Evolutionary conservation across 768 basidiomycete genomes (phyloP), one percentile per base, ranked within the genome.

Genomic region (Agrocybe pediades): DNA sequence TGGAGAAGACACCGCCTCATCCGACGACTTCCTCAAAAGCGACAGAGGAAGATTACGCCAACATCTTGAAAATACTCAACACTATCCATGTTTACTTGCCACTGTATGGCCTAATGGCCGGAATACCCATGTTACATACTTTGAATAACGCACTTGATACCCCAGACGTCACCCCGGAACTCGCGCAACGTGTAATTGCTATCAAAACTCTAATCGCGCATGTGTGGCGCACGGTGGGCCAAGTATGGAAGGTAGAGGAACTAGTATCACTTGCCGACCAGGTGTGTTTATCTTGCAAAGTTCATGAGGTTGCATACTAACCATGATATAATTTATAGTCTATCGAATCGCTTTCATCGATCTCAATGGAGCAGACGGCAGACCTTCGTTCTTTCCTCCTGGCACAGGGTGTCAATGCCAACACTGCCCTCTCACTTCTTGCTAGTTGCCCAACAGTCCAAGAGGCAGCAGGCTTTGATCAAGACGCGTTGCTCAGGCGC

Each of bases 51-150:
- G 95, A 96, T 62, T 92, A 91, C 65, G 76, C 83, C 8, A 82
- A 85, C 62, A 80, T 93, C 26, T 72, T 88, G 39, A 77, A 82
- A 41, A 78, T 94, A 25, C 77, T 96, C 30, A 77, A 74, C 5
- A 79, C 81, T 2, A 75, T 91, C 23, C 87, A 92, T 46, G 76
- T 86, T 56, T 78, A 86, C 46, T 68, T 91, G n/a, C 93, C 95
- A 1, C 71, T 87, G 23, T 83, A 87, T 39, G 88, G 85, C 2
- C 61, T 96, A 36, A 70, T 94, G 16, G 84, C 85, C 2, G 90
- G 92, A 19, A 71, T 92, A 27, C 94, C 95, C 4, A 94, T 97
- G 91, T 69, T 97, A 23, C 65, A 92, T n/a, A 85, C 90, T 1
- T 68, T 96, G 46, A 83, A 90, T 51, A 68, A 62, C 6, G 81